Evolutionary conservation across 768 basidiomycete species (phyloP).

Genomic region (Tubosaeta sp.): DNA sequence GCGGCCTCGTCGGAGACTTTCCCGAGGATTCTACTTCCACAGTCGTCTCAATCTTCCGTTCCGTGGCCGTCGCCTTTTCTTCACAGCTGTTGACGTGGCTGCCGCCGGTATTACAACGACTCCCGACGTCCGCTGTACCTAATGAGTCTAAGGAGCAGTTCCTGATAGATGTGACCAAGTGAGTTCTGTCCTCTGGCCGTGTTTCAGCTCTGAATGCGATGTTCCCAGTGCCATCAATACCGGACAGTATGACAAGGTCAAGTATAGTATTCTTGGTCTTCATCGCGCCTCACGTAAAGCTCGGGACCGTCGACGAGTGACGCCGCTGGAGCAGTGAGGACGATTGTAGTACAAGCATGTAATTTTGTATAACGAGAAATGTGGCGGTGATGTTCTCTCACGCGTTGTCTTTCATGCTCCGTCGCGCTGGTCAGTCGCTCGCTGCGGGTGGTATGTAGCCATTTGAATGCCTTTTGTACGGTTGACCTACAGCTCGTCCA

Average conservation of each 20-base stretch:
- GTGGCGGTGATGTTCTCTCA: neutral
- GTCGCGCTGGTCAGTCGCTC: constrained; percentile 57
- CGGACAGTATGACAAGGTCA: constrained; percentile 73
- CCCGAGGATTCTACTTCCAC: constrained; percentile 75
- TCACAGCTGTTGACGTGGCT: constrained; percentile 69
- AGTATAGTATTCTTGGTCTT: constrained; percentile 67
- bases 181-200: constrained; percentile 28
- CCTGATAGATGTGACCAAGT: constrained; percentile 72
- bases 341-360: constrained; percentile 8
- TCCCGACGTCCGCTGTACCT: constrained; percentile 59
- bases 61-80: constrained; percentile 63
- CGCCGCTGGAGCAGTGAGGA: constrained; percentile 27
- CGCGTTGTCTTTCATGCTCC: constrained; percentile 40
- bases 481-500: constrained; percentile 19
- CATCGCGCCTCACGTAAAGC: constrained; percentile 73
- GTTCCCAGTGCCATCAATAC: constrained; percentile 55
- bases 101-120: constrained; percentile 61
- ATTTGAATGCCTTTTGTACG: neutral
- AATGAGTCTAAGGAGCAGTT: constrained; percentile 67
- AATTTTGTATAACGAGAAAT: constrained; percentile 9
- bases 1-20: constrained; percentile 82
- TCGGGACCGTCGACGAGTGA: constrained; percentile 53
- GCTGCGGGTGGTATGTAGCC: constrained; percentile 43
- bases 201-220: constrained; percentile 1
- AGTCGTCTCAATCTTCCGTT: constrained; percentile 76